These are phyloP conservation scores for Fusarium falciforme DNA, from an alignment of 2,329 filamentous ascomycete species.

Conservation along the genomic window DNA sequence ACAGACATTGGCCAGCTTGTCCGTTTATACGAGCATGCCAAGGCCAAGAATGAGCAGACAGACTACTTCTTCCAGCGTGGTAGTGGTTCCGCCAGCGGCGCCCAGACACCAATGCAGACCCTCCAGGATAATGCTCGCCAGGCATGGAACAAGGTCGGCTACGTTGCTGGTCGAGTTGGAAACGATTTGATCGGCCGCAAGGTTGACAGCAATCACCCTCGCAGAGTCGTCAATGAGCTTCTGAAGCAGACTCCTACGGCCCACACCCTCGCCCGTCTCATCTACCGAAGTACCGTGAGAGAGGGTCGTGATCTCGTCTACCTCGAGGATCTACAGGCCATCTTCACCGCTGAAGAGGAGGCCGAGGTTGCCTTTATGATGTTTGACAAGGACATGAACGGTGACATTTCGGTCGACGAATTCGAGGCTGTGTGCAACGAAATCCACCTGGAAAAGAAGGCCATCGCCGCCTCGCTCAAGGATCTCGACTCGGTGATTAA, in stretches of 20 bases:
- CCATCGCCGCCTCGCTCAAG: slow-evolving; percentile 93
- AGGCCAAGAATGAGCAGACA: slow-evolving; percentile 73
- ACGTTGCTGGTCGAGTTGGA: slow-evolving; percentile 86
- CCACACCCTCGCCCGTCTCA: slow-evolving; percentile 85
- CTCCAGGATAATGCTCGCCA: slow-evolving; percentile 81
- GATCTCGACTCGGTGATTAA: slow-evolving; percentile 93
- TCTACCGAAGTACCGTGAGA: slow-evolving; percentile 88
- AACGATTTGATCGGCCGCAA: slow-evolving; percentile 90
- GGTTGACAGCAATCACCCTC: slow-evolving; percentile 78
- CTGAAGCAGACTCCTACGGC: slow-evolving; percentile 78
- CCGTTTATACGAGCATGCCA: slow-evolving; percentile 75
- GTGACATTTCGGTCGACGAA: slow-evolving; percentile 95
- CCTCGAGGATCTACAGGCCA: slow-evolving; percentile 80
- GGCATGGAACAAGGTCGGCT: slow-evolving; percentile 82
- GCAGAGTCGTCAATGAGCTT: slow-evolving; percentile 85
- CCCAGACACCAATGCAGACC: slow-evolving; percentile 78
- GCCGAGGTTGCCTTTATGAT: slow-evolving; percentile 89
- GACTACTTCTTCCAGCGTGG: slow-evolving; percentile 61
- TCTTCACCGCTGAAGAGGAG: slow-evolving; percentile 86
- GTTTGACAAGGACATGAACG: slow-evolving; percentile 97
- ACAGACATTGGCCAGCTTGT: slow-evolving; percentile 78
- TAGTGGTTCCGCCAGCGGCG: slow-evolving; percentile 63
- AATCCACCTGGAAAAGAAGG: slow-evolving; percentile 93
- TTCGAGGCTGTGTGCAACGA: slow-evolving; percentile 94
- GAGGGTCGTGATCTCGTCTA: slow-evolving; percentile 80